Percentiles rank a stretch among this genome's conserved stretches.
Conservation (phyloP, 495 filamentous ascomycete genomes). For the Talaromyces liani region DNA sequence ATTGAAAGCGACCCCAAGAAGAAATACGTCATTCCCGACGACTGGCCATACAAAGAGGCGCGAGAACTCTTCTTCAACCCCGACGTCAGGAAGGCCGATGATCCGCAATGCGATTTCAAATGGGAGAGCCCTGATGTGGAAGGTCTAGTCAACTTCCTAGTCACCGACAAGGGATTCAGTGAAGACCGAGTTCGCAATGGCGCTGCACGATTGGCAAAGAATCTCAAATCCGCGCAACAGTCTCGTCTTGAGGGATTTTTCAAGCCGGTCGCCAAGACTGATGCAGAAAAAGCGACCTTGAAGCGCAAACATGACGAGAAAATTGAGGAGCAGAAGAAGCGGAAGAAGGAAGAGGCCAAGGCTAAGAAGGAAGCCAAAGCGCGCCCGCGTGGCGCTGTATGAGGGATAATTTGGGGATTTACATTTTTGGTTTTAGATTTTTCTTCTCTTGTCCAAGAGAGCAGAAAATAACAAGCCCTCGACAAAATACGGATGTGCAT, state of each 20-base stretch:
- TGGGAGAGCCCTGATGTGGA: conserved; percentile 93
- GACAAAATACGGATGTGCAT: background rate
- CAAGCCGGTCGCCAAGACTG: conserved; percentile 83
- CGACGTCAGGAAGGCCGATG: conserved; percentile 76
- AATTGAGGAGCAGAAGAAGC: conserved; percentile 83
- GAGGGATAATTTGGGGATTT: conserved; percentile 4
- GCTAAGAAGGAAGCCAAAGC: conserved; percentile 83
- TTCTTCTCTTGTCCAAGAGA: background rate
- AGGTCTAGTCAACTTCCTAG: conserved; percentile 79
- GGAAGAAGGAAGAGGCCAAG: conserved; percentile 79
- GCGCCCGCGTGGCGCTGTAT: conserved; percentile 69
- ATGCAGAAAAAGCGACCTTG: conserved; percentile 68
- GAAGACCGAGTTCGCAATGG: conserved; percentile 83
- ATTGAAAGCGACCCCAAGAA: conserved; percentile 68
- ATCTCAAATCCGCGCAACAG: conserved; percentile 82
- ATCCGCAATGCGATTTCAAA: conserved; percentile 90
- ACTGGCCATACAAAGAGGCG: conserved; percentile 91
- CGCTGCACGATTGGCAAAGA: conserved; percentile 73
- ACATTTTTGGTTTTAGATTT: background rate
- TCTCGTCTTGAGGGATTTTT: conserved; percentile 95
- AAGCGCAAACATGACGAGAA: conserved; percentile 95
- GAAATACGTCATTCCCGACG: conserved; percentile 76
- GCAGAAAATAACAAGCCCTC: background rate
- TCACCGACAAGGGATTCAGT: conserved; percentile 90
- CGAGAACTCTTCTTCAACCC: conserved; percentile 85